A percentile compares a stretch with the other conserved stretches of the same genome.
Conservation (phyloP, 805 yeast genomes). For the Trichomonascus vanleenenianus region DNA sequence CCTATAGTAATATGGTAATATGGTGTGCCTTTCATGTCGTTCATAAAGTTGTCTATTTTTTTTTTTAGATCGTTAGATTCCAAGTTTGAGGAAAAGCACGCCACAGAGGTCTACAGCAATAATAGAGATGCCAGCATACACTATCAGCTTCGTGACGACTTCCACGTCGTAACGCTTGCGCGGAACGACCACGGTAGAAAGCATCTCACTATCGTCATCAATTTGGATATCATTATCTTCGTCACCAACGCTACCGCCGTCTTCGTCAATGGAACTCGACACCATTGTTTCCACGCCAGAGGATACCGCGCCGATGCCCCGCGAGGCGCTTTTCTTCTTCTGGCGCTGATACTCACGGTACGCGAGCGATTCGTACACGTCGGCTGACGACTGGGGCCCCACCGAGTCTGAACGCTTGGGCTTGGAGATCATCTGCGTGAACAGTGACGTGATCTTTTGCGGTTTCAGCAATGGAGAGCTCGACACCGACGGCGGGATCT, state of each 20-base stretch:
- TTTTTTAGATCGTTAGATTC: conserved; percentile 3
- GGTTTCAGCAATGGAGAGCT: conserved; percentile 29
- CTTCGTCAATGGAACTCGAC: neutral
- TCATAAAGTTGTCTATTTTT: no score
- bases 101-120: conserved; percentile 34
- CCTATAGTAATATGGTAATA: no score
- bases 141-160: conserved; percentile 64
- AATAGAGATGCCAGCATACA: conserved; percentile 74
- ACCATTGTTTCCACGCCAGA: neutral
- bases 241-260: neutral
- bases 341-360: conserved; percentile 24
- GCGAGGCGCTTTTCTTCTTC: conserved; percentile 3
- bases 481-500: conserved; percentile 28
- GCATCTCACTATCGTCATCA: conserved; percentile 11
- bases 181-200: conserved; percentile 24
- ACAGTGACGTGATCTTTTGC: conserved; percentile 24
- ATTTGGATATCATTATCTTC: neutral
- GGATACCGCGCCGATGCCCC: neutral
- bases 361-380: conserved; percentile 32
- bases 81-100: conserved; percentile 10
- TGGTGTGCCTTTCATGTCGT: no score
- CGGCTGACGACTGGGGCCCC: conserved; percentile 37
- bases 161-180: conserved; percentile 59
- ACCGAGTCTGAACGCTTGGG: conserved; percentile 30
- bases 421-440: conserved; percentile 19